A percentile compares a stretch with the other conserved stretches of the same genome.
Conservation (phyloP, 306 rosid genomes). For the Cercis canadensis region DNA sequence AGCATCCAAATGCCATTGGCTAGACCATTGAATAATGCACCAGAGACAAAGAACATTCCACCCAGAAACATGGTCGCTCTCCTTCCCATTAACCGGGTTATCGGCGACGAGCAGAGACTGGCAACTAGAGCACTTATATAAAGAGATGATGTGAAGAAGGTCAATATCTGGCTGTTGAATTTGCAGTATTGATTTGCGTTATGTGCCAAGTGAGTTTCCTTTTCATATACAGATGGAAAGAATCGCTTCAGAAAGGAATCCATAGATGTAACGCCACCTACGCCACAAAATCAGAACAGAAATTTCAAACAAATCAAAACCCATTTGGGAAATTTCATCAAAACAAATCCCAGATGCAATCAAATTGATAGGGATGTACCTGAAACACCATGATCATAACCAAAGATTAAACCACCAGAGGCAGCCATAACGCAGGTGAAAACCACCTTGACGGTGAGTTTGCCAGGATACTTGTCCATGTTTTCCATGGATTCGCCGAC, state of each 20-base stretch:
- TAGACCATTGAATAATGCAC: constrained; percentile 70
- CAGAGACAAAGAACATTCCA: constrained; percentile 58
- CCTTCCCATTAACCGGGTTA: constrained; percentile 63
- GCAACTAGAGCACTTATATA: constrained; percentile 76
- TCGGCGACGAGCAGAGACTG: constrained; percentile 49
- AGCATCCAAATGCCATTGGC: constrained; percentile 65
- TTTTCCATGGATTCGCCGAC: background rate
- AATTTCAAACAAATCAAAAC: background rate
- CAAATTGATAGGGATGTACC: constrained; percentile 44
- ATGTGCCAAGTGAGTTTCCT: constrained; percentile 37
- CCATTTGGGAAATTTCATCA: too few species aligned
- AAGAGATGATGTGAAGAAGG: constrained; percentile 78
- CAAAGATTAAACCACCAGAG: constrained; percentile 76
- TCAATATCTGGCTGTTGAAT: constrained; percentile 65
- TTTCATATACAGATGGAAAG: constrained; percentile 64
- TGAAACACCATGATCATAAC: constrained; percentile 86
- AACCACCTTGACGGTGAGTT: constrained; percentile 61
- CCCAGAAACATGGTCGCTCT: constrained; percentile 62
- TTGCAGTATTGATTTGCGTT: constrained; percentile 70
- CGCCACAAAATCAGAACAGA: background rate
- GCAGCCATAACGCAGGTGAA: constrained; percentile 66
- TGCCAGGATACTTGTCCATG: constrained; percentile 52
- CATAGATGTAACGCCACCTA: constrained; percentile 91
- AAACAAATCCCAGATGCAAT: constrained; percentile 21
- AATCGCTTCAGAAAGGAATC: constrained; percentile 60